Percentiles rank a stretch among this genome's conserved stretches.
phyloP scores from a whole-genome alignment of 2,329 filamentous ascomycete genomes.

The Ascochyta clinopodiicola region DNA sequence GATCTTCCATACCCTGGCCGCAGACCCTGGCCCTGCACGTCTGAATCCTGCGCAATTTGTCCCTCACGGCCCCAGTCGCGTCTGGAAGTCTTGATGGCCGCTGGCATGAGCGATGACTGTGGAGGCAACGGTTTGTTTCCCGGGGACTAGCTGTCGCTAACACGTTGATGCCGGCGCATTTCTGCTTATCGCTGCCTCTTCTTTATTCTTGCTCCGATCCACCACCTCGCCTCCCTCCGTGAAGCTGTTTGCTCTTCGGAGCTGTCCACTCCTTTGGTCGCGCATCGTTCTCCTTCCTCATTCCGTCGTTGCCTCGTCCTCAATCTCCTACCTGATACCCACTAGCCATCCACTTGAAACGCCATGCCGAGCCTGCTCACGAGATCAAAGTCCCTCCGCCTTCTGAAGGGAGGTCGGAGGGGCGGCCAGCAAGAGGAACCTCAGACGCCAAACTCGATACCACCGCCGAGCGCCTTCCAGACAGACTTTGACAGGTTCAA shows the following conservation, averaged over 20 bases:
- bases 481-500: constrained; percentile 43
- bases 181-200: constrained; percentile 26
- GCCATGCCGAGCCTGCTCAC: constrained; percentile 47
- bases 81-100: constrained; percentile 36
- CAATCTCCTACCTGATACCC: constrained; percentile 38
- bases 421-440: constrained; percentile 36
- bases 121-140: constrained; percentile 35
- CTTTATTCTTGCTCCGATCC: constrained; percentile 27
- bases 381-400: constrained; percentile 47
- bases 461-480: constrained; percentile 30
- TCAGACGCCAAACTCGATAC: constrained; percentile 27
- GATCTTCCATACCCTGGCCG: constrained; percentile 19
- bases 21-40: constrained; percentile 19
- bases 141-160: constrained; percentile 19
- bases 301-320: constrained; percentile 30
- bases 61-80: constrained; percentile 36
- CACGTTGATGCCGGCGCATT: constrained; percentile 29
- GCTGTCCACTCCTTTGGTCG: constrained; percentile 50
- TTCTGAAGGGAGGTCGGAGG: constrained; percentile 43
- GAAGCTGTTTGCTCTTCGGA: constrained; percentile 43
- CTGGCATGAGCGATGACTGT: constrained; percentile 37
- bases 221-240: constrained; percentile 26
- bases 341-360: constrained; percentile 46
- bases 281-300: constrained; percentile 23
- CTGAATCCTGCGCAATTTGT: constrained; percentile 45